Evolutionary conservation across 2,329 filamentous ascomycete genomes (phyloP).

Genomic region (Leptographium flavum): DNA sequence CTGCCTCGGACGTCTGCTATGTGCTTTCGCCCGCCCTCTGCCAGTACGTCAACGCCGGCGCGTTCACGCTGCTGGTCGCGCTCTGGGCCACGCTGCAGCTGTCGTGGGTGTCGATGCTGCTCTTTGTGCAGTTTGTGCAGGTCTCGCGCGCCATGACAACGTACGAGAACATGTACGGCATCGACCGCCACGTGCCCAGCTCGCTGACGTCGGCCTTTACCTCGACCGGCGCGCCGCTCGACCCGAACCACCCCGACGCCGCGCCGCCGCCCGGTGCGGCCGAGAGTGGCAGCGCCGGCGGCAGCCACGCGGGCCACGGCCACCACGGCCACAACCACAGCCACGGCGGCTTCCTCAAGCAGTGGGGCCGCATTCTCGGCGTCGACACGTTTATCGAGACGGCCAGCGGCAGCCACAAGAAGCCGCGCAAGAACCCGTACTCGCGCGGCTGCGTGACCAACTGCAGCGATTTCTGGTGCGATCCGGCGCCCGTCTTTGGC

Average conservation of each 20-base stretch:
- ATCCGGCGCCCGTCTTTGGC: constrained; percentile 69
- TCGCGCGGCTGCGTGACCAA: constrained; percentile 73
- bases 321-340: constrained; percentile 23
- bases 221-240: constrained; percentile 60
- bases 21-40: constrained; percentile 65
- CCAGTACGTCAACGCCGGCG: constrained; percentile 61
- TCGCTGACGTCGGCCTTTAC: constrained; percentile 61
- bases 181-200: constrained; percentile 42
- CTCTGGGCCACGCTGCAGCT: constrained; percentile 75
- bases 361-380: constrained; percentile 75
- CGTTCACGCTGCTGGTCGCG: constrained; percentile 67
- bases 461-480: constrained; percentile 94
- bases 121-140: constrained; percentile 87
- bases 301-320: constrained; percentile 23
- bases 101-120: constrained; percentile 93
- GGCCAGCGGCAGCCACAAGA: constrained; percentile 59
- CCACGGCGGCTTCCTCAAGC: constrained; percentile 53
- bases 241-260: constrained; percentile 44
- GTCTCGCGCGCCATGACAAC: constrained; percentile 88
- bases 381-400: constrained; percentile 91
- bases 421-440: constrained; percentile 61
- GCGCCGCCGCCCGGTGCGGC: constrained; percentile 34
- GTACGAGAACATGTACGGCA: constrained; percentile 87
- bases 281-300: constrained; percentile 33
- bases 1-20: constrained; percentile 48